Conservation (phyloP, 2,329 filamentous ascomycete species). For the Arthrobotrys megalospora region DNA sequence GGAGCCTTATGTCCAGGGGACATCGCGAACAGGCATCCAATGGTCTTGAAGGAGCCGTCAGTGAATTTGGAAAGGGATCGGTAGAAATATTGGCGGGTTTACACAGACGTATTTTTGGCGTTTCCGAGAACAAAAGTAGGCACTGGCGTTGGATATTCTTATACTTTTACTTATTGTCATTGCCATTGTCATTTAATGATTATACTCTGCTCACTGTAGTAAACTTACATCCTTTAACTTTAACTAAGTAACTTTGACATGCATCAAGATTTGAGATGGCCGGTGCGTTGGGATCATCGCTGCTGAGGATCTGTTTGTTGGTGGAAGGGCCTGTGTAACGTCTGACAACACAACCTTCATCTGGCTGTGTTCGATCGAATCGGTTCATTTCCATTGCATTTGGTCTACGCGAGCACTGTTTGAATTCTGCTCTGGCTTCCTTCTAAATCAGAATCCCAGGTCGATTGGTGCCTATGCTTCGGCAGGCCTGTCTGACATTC, state of each 20-base stretch:
- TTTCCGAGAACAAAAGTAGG: constrained; percentile 24
- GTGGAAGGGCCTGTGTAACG: constrained; percentile 36
- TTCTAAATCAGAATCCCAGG: not conserved
- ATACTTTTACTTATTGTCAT: constrained; percentile 2
- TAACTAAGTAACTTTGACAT: not conserved
- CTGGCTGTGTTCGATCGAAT: constrained; percentile 11
- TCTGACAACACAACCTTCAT: constrained; percentile 20
- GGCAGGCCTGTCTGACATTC: not conserved
- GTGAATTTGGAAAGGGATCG: constrained; percentile 20
- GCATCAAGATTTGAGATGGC: constrained; percentile 15
- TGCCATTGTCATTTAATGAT: constrained; percentile 3
- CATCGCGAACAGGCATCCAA: constrained; percentile 4
- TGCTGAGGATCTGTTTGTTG: constrained; percentile 9
- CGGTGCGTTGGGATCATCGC: not conserved
- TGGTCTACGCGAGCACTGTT: constrained; percentile 16
- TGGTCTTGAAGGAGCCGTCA: not conserved
- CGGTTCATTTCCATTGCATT: constrained; percentile 14
- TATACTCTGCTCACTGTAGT: constrained; percentile 3
- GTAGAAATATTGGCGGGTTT: not conserved
- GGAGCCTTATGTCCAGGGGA: not conserved
- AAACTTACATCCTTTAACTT: not conserved
- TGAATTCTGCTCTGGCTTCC: not conserved
- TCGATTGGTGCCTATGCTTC: not conserved
- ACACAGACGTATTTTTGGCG: constrained; percentile 34
- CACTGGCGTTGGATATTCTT: constrained; percentile 45